These are phyloP conservation scores for Microascus cirrosus DNA, from an alignment of 2,329 filamentous ascomycete species.

Conservation along the genomic window DNA sequence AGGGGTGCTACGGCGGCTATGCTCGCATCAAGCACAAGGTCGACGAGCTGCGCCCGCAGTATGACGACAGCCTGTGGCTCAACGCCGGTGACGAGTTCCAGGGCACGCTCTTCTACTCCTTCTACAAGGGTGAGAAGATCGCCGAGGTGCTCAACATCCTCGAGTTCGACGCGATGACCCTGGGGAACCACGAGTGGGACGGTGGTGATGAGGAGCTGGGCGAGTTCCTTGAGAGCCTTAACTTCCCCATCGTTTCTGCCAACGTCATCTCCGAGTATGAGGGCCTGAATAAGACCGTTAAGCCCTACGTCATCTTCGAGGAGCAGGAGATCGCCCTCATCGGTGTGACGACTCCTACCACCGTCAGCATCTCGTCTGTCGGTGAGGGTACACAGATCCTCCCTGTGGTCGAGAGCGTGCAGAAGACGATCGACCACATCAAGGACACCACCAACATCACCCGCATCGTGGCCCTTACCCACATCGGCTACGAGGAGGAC, in stretches of 20 bases:
- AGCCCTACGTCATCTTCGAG: conserved; percentile 54
- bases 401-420: conserved; percentile 45
- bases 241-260: conserved; percentile 52
- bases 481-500: conserved; percentile 56
- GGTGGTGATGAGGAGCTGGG: conserved; percentile 52
- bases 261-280: conserved; percentile 51
- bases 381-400: conserved; percentile 46
- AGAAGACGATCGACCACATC: conserved; percentile 51
- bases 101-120: conserved; percentile 56
- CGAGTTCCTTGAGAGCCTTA: conserved; percentile 50
- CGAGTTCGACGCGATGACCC: conserved; percentile 56
- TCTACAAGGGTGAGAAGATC: conserved; percentile 58
- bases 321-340: conserved; percentile 51
- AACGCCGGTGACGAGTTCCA: conserved; percentile 62
- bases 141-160: conserved; percentile 54
- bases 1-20: conserved; percentile 54
- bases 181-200: conserved; percentile 59
- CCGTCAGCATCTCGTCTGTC: conserved; percentile 45
- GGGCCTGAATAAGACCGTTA: conserved; percentile 49
- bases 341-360: conserved; percentile 51
- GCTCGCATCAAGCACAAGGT: conserved; percentile 51
- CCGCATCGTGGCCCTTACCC: conserved; percentile 54
- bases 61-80: conserved; percentile 51
- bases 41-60: conserved; percentile 40
- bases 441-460: conserved; percentile 49